These are phyloP conservation scores for Microstegium vimineum DNA, from an alignment of 176 grass and related monocot genomes.

Conservation along the genomic window DNA sequence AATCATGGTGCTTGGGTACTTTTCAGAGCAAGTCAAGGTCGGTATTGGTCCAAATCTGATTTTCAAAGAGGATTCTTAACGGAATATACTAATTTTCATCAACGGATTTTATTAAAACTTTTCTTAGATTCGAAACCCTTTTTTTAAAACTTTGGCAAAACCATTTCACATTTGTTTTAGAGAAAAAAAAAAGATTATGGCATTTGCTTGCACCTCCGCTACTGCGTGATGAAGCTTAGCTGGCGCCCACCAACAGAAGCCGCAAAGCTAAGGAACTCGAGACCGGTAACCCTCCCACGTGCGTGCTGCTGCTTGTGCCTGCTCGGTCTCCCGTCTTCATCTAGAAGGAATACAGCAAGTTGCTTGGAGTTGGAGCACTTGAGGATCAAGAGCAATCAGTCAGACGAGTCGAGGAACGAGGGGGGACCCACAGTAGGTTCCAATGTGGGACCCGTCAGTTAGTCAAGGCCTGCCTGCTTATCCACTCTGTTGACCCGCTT, in stretches of 20 bases:
- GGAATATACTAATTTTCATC: not conserved
- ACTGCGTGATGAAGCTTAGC: not conserved
- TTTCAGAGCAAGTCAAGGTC: not conserved
- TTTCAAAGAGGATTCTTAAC: not conserved
- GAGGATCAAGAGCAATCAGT: not conserved
- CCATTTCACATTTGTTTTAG: not conserved
- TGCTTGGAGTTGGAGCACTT: not conserved
- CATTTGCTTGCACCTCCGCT: not conserved
- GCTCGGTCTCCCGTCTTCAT: not conserved
- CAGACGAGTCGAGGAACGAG: not conserved
- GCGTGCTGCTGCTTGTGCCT: not conserved
- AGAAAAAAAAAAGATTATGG: not conserved
- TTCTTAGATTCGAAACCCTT: not conserved
- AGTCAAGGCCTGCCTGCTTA: not conserved
- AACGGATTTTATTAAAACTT: not conserved
- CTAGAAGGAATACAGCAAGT: slow-evolving; percentile 23
- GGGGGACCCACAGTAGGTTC: not conserved
- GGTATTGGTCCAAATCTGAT: not conserved
- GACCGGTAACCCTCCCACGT: not conserved
- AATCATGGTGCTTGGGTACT: no score
- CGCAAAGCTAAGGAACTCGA: not conserved
- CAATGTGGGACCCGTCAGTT: not conserved
- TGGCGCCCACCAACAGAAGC: not conserved
- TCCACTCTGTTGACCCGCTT: not conserved
- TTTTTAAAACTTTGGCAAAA: not conserved